Evolutionary conservation across 805 yeast species (phyloP).

Genomic region (Gaillardinia entomophila): DNA sequence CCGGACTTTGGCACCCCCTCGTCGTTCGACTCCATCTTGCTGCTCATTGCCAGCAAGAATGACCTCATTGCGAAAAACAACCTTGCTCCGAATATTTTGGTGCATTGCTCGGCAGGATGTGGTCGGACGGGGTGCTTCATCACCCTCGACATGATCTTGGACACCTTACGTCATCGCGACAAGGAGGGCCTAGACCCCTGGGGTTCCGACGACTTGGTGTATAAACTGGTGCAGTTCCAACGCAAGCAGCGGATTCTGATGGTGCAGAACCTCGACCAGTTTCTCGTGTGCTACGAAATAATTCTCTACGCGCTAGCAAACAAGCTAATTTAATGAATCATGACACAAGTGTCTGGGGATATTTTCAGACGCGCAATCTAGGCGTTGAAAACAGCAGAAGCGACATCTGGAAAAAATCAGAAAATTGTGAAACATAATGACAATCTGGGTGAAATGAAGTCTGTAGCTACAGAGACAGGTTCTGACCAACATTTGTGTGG

Average conservation of each 20-base stretch:
- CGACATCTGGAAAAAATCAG: no score
- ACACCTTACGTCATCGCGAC: slow-evolving; percentile 12
- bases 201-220: slow-evolving; percentile 47
- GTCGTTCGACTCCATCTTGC: slow-evolving; percentile 22
- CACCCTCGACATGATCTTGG: slow-evolving; percentile 36
- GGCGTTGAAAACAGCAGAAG: no score
- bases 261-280: slow-evolving; percentile 81
- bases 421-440: no score
- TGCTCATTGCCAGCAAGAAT: slow-evolving; percentile 28
- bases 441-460: no score
- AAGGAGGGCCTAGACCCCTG: slow-evolving; percentile 28
- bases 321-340: no score
- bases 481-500: no score
- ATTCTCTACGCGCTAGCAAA: no score
- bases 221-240: slow-evolving; percentile 57
- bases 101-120: slow-evolving; percentile 58
- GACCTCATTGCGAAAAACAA: slow-evolving; percentile 10
- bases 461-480: no score
- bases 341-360: no score
- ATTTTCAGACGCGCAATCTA: no score
- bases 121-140: slow-evolving; percentile 54
- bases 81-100: slow-evolving; percentile 17
- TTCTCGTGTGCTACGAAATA: slow-evolving; percentile 66
- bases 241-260: slow-evolving; percentile 73
- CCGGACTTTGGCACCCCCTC: slow-evolving; percentile 43